Evolutionary conservation across 192 early-diverging fungal genomes (phyloP).

Genomic region (Backusella tuberculispora): DNA sequence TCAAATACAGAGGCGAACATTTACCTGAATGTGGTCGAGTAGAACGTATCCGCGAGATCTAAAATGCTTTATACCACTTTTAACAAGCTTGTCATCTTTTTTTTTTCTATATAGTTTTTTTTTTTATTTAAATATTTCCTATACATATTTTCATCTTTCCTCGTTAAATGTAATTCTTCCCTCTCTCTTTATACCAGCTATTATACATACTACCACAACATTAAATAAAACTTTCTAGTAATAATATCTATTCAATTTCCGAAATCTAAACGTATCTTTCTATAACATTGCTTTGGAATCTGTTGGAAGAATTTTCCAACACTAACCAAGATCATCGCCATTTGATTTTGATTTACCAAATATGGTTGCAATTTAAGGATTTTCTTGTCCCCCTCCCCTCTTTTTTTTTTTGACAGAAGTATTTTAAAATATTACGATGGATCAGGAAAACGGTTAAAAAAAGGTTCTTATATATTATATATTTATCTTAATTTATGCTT

Average conservation of each 20-base stretch:
- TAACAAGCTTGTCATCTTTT: background rate
- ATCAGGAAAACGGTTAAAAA: background rate
- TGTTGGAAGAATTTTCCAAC: too few relatives aligned
- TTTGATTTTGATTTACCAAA: conserved; percentile 3
- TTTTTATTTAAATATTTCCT: background rate
- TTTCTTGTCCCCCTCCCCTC: too few relatives aligned
- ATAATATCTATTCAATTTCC: background rate
- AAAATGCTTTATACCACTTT: conserved; percentile 2
- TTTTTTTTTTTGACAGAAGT: background rate
- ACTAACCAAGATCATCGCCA: background rate
- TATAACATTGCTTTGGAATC: too few relatives aligned
- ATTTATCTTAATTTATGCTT: too few relatives aligned
- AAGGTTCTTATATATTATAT: background rate
- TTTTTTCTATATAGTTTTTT: background rate
- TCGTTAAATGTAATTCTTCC: conserved; percentile 9
- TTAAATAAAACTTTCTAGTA: background rate
- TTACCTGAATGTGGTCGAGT: conserved; percentile 54
- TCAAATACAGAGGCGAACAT: conserved; percentile 59
- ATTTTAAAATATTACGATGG: background rate
- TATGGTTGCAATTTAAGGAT: background rate
- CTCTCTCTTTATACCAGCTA: background rate
- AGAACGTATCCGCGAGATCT: conserved; percentile 32
- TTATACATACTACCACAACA: background rate
- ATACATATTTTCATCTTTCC: background rate
- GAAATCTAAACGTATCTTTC: background rate